Percentiles rank a stretch among this genome's conserved stretches.
These are phyloP conservation scores for Phalaenopsis hybrid DNA, from an alignment of 116 monocot genomes.

Conservation along the genomic window DNA sequence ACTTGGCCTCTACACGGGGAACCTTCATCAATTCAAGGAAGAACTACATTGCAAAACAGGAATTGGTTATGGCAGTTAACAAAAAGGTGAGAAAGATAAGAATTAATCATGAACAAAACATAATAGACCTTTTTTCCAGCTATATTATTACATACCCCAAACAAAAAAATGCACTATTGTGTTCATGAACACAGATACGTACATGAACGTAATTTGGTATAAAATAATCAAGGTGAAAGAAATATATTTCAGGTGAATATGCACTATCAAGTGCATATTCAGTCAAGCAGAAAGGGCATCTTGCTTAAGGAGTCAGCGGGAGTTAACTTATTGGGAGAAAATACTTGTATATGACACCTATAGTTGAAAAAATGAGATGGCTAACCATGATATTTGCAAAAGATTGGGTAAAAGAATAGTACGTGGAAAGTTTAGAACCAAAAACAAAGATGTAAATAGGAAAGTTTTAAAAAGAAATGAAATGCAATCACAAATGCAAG, in stretches of 20 bases:
- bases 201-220: neutral
- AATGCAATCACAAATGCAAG: neutral
- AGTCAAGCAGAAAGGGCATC: neutral
- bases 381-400: neutral
- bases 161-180: neutral
- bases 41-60: conserved; percentile 40
- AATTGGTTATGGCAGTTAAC: neutral
- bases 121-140: neutral
- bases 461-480: neutral
- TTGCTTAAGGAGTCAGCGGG: neutral
- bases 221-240: neutral
- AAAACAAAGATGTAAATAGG: neutral
- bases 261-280: neutral
- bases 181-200: neutral
- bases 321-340: neutral
- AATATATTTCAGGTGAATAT: neutral
- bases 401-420: neutral
- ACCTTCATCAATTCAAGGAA: conserved; percentile 97
- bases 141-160: neutral
- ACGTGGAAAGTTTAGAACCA: neutral
- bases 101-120: neutral
- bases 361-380: neutral
- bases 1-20: conserved; percentile 90
- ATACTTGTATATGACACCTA: neutral
- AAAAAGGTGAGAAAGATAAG: neutral